These are phyloP conservation scores for Elsinoe batatas DNA, from an alignment of 2,329 filamentous ascomycete genomes.

Conservation along the genomic window DNA sequence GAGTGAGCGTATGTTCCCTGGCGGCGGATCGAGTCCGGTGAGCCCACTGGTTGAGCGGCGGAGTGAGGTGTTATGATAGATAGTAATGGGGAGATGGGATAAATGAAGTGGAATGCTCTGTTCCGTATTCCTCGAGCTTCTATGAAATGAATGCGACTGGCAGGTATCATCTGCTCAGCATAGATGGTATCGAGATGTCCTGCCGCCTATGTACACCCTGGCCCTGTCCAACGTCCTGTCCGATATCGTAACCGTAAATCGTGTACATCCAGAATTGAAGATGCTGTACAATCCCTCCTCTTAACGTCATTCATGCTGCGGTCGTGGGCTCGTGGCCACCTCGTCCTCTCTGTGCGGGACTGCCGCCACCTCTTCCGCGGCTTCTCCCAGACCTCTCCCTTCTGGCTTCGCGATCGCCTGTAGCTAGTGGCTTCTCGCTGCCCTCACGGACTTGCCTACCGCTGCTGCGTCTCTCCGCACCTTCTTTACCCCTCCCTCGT, in stretches of 20 bases:
- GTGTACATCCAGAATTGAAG: not conserved
- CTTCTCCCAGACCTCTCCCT: not conserved
- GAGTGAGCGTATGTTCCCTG: not conserved
- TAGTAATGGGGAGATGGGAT: not conserved
- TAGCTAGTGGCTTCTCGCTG: slow-evolving; percentile 22
- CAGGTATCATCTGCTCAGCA: not conserved
- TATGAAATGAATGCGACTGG: not conserved
- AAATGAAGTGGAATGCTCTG: not conserved
- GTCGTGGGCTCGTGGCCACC: not conserved
- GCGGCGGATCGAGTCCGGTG: not conserved
- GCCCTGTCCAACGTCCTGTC: not conserved
- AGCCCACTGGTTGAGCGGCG: not conserved
- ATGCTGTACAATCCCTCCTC: not conserved
- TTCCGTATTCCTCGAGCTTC: slow-evolving; percentile 9
- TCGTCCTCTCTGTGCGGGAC: not conserved
- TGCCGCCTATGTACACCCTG: not conserved
- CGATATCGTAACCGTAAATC: not conserved
- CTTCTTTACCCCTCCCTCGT: slow-evolving; percentile 17
- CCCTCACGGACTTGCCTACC: slow-evolving; percentile 22
- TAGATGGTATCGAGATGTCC: not conserved
- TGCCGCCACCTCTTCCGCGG: not conserved
- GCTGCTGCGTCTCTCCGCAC: slow-evolving; percentile 23
- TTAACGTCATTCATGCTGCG: not conserved
- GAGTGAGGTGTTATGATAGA: not conserved
- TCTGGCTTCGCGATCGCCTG: not conserved